A percentile compares a stretch with the other conserved stretches of the same genome.
phyloP scores from a whole-genome alignment of 2,329 filamentous ascomycete species.

The Paraphoma sp. region DNA sequence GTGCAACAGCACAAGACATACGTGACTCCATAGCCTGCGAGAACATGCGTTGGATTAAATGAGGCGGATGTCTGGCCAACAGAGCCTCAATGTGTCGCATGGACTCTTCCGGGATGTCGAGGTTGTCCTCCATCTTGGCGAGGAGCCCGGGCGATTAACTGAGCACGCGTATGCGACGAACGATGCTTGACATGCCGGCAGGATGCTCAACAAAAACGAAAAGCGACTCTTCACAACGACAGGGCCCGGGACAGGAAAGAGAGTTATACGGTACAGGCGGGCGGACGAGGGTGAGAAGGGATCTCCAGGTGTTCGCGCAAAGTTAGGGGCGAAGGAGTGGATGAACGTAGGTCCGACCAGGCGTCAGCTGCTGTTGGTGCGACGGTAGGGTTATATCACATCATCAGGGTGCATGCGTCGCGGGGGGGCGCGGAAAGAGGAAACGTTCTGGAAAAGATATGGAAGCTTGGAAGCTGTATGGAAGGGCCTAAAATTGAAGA shows the following conservation, averaged over 20 bases:
- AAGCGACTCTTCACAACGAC: constrained; percentile 6
- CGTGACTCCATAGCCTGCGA: constrained; percentile 44
- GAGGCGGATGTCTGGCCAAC: constrained; percentile 43
- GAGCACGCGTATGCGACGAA: constrained; percentile 8
- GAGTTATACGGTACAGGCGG: background rate
- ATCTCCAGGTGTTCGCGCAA: constrained; percentile 24
- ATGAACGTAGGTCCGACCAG: constrained; percentile 41
- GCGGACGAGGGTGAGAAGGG: constrained; percentile 30
- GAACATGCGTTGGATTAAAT: constrained; percentile 46
- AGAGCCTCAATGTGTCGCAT: constrained; percentile 47
- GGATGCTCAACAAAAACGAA: background rate
- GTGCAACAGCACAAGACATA: constrained; percentile 21
- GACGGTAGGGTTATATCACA: constrained; percentile 46
- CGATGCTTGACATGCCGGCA: constrained; percentile 28
- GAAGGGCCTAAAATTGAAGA: constrained; percentile 45
- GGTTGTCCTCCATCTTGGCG: constrained; percentile 41
- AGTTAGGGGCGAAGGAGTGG: constrained; percentile 37
- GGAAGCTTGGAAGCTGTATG: constrained; percentile 32
- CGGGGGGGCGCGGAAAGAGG: constrained; percentile 42
- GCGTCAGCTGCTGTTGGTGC: constrained; percentile 42
- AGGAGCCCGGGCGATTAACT: constrained; percentile 17
- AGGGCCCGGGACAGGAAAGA: constrained; percentile 1
- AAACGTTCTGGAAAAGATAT: constrained; percentile 38
- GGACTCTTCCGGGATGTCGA: constrained; percentile 46
- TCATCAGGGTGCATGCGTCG: constrained; percentile 39